phyloP scores from a whole-genome alignment of 2,329 filamentous ascomycete species.

The Cercospora brassicicola region DNA sequence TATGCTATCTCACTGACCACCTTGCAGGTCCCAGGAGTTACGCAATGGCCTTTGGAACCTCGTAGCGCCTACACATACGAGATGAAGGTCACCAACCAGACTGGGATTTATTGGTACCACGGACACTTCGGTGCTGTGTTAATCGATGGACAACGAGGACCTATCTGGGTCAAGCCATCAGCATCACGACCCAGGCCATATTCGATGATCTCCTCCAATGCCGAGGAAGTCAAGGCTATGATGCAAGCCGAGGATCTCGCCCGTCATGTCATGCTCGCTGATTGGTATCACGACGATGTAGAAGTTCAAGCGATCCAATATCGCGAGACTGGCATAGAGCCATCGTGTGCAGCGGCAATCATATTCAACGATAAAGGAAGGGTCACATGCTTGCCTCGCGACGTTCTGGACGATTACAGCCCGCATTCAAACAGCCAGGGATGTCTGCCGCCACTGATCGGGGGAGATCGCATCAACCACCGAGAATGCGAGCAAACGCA shows the following conservation, averaged over 20 bases:
- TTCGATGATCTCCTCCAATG: slow-evolving; percentile 13
- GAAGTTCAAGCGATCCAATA: slow-evolving; percentile 17
- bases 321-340: slow-evolving; percentile 22
- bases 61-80: slow-evolving; percentile 24
- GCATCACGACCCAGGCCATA: slow-evolving; percentile 22
- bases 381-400: slow-evolving; percentile 8
- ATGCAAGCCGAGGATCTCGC: slow-evolving; percentile 18
- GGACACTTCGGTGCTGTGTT: slow-evolving; percentile 24
- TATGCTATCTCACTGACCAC: neutral
- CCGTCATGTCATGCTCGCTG: slow-evolving; percentile 19
- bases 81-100: slow-evolving; percentile 24
- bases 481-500: slow-evolving; percentile 23
- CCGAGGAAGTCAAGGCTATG: slow-evolving; percentile 19
- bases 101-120: slow-evolving; percentile 25
- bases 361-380: slow-evolving; percentile 21
- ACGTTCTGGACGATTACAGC: slow-evolving; percentile 11
- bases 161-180: slow-evolving; percentile 24
- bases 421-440: slow-evolving; percentile 17
- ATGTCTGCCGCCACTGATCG: slow-evolving; percentile 17
- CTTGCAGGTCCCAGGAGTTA: slow-evolving; percentile 23
- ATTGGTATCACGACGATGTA: slow-evolving; percentile 22
- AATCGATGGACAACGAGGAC: slow-evolving; percentile 24
- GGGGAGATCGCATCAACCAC: slow-evolving; percentile 21
- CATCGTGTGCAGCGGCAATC: slow-evolving; percentile 22
- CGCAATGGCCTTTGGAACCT: slow-evolving; percentile 25